Evolutionary conservation across 352 stramenopile genomes (phyloP), one percentile per base, ranked within the genome.

Genomic region (Globisporangium parvum): DNA sequence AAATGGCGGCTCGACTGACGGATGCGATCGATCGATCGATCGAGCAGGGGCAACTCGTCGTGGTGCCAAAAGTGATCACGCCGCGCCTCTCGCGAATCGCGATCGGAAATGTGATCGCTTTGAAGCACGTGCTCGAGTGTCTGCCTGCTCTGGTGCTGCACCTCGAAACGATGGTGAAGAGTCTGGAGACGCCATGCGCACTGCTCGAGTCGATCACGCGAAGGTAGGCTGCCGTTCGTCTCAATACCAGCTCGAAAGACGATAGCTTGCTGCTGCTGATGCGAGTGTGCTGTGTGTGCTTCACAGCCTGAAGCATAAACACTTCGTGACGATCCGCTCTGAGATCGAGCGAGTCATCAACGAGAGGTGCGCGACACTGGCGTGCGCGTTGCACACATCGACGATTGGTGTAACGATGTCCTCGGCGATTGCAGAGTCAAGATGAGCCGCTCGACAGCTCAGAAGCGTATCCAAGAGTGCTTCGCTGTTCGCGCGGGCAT

Each of bases 401-500:
- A n/a, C n/a, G n/a, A n/a, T n/a, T n/a, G n/a, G n/a, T n/a, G n/a
- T n/a, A n/a, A n/a, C n/a, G n/a, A n/a, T n/a, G n/a, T n/a, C n/a
- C n/a, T n/a, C n/a, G n/a, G n/a, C n/a, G n/a, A 41, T 46, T 58
- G 15, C 41, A 88, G 80, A 54, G 77, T 85, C 18, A 84, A 88
- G 63, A 55, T 84, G 48, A 82, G 71, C 24, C 71, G 73, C 23
- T 90, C 79, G 33, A 71, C 73, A 49, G 78, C 80, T 12, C 79
- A 92, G 60, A 93, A 90, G 54, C 75, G 84, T 37, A 93, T 93
- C 57, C 81, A 93, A 67, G 85, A 91, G 42, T 90, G 79, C 50
- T 92, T 95, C 63, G 83, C 85, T 28, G 69, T 95, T 14, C 61
- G 81, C 55, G 75, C 80, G 21, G 85, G 85, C 11, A 87, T 95